Percentiles rank a stretch among this genome's conserved stretches.
Conservation (phyloP, 768 basidiomycete species). For the Nidularia pulvinata region DNA sequence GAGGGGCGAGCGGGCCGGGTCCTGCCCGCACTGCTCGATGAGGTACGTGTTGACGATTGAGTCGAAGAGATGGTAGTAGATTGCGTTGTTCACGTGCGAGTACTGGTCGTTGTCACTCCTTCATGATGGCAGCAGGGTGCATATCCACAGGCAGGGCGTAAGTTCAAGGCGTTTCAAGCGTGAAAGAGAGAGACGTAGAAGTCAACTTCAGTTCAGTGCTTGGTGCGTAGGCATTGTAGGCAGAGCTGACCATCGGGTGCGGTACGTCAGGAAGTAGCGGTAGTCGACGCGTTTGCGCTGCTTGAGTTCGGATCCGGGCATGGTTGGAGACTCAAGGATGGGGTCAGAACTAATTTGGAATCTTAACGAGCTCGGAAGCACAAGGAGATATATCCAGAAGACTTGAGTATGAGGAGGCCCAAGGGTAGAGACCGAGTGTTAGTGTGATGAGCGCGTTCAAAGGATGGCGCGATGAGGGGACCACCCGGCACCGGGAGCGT, state of each 20-base stretch:
- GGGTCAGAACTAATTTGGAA: too few species aligned
- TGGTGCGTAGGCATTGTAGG: background rate
- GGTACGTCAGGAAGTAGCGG: constrained; percentile 56
- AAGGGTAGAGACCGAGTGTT: too few species aligned
- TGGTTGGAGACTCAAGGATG: constrained; percentile 1
- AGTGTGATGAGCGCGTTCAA: too few species aligned
- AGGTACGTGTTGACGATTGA: constrained; percentile 83
- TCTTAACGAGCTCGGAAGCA: too few species aligned
- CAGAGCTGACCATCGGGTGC: constrained; percentile 64
- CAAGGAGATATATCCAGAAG: too few species aligned
- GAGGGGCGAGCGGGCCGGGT: constrained; percentile 45
- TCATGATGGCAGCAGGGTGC: background rate
- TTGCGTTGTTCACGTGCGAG: constrained; percentile 76
- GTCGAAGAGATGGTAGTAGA: constrained; percentile 84
- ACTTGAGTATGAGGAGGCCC: too few species aligned
- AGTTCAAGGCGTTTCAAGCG: background rate
- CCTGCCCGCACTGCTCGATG: constrained; percentile 58
- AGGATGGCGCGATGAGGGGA: too few species aligned
- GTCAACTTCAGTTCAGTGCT: background rate
- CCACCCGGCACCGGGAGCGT: too few species aligned
- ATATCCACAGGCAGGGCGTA: too few species aligned
- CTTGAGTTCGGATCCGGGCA: constrained; percentile 28
- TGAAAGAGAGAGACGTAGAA: background rate
- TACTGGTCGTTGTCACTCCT: constrained; percentile 93
- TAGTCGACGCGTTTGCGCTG: constrained; percentile 51